Conservation (phyloP, 2,329 filamentous ascomycete genomes). For the Metarhizium album region DNA sequence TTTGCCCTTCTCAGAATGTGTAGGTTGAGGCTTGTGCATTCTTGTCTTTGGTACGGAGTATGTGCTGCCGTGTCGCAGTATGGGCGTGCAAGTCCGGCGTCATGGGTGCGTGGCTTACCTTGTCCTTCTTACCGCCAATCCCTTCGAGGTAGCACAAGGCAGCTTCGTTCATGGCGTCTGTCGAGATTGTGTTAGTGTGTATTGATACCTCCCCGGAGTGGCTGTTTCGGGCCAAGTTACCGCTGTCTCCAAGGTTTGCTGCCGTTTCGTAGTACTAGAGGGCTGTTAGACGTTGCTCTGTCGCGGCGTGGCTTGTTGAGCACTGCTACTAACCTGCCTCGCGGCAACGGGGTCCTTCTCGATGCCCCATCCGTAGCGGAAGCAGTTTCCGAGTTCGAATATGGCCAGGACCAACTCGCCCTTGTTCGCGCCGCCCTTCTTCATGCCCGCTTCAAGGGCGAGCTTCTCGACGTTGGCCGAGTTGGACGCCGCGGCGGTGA, state of each 20-base stretch:
- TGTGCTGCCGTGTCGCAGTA: slow-evolving; percentile 8
- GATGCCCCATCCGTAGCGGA: slow-evolving; percentile 91
- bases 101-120: slow-evolving; percentile 52
- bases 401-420: slow-evolving; percentile 94
- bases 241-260: slow-evolving; percentile 86
- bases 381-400: slow-evolving; percentile 87
- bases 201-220: not conserved
- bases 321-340: slow-evolving; percentile 53
- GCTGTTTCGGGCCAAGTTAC: slow-evolving; percentile 26
- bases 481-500: slow-evolving; percentile 82
- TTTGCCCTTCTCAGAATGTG: not conserved
- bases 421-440: slow-evolving; percentile 89
- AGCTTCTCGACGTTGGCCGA: slow-evolving; percentile 77
- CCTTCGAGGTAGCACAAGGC: slow-evolving; percentile 94
- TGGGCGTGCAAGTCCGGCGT: not conserved
- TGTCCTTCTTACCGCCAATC: slow-evolving; percentile 97
- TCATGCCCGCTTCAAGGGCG: slow-evolving; percentile 76
- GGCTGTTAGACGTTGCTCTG: not conserved
- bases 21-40: not conserved
- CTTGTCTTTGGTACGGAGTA: not conserved
- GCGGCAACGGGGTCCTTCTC: slow-evolving; percentile 78
- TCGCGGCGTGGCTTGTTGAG: not conserved
- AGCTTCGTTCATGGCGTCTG: slow-evolving; percentile 93
- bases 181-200: slow-evolving; percentile 3
- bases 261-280: slow-evolving; percentile 90